phyloP scores from a whole-genome alignment of 2,329 filamentous ascomycete species.

The Epichloe hybrida region DNA sequence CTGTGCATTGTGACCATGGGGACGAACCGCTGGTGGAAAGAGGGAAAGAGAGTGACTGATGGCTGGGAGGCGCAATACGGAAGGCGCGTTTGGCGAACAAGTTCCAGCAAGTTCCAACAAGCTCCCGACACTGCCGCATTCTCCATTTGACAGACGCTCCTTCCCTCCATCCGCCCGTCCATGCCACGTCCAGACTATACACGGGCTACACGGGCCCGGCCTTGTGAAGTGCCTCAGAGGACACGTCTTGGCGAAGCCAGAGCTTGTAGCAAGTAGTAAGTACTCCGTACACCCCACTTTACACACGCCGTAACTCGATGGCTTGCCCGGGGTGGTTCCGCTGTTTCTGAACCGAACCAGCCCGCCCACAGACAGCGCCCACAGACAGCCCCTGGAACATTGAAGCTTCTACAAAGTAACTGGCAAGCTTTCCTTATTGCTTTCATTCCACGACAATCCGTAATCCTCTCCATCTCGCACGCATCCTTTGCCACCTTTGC shows the following conservation, averaged over 20 bases:
- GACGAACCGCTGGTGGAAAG: neutral
- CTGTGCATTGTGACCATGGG: neutral
- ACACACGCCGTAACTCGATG: too few relatives aligned
- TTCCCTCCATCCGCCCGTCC: neutral
- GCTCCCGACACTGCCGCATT: neutral
- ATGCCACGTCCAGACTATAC: neutral
- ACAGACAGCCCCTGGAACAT: too few relatives aligned
- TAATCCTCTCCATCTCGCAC: neutral
- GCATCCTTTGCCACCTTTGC: neutral
- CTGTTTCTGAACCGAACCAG: too few relatives aligned
- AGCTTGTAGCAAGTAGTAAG: too few relatives aligned
- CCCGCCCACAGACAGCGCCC: too few relatives aligned
- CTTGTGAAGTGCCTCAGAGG: too few relatives aligned
- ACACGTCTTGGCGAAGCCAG: too few relatives aligned
- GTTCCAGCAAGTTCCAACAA: neutral
- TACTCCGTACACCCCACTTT: too few relatives aligned
- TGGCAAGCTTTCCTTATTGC: too few relatives aligned
- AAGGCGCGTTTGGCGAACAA: neutral
- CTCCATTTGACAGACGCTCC: neutral
- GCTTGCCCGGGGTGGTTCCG: neutral
- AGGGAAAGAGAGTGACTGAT: neutral
- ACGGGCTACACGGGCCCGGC: too few relatives aligned
- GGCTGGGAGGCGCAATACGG: neutral
- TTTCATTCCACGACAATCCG: too few relatives aligned
- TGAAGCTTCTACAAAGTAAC: too few relatives aligned